Percentiles rank a stretch among this genome's conserved stretches.
phyloP scores from a whole-genome alignment of 805 yeast genomes.

The Barnettozyma botsteinii region DNA sequence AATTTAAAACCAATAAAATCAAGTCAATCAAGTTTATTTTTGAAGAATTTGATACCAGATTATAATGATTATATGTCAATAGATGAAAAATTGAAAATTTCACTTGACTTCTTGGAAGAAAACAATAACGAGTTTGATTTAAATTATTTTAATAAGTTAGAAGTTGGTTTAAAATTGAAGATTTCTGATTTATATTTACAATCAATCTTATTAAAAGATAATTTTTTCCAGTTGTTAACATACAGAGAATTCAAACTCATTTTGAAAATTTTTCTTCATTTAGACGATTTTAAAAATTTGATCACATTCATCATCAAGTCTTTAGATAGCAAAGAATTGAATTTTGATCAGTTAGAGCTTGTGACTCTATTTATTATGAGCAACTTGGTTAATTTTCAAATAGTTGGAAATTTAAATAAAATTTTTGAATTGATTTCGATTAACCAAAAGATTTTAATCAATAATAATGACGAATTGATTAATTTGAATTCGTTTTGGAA shows the following conservation, averaged over 20 bases:
- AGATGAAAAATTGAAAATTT: slow-evolving; percentile 21
- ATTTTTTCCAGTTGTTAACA: slow-evolving; percentile 33
- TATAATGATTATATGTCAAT: slow-evolving; percentile 7
- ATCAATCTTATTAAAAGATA: slow-evolving; percentile 21
- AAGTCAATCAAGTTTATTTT: slow-evolving; percentile 49
- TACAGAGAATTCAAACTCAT: slow-evolving; percentile 29
- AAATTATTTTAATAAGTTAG: slow-evolving; percentile 20
- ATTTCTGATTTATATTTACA: slow-evolving; percentile 29
- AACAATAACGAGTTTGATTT: slow-evolving; percentile 16
- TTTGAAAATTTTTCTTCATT: slow-evolving; percentile 9
- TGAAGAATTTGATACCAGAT: slow-evolving; percentile 36
- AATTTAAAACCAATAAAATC: slow-evolving; percentile 51
- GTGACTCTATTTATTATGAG: slow-evolving; percentile 6
- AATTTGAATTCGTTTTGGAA: slow-evolving; percentile 11
- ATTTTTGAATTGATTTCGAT: slow-evolving; percentile 11
- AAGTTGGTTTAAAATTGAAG: slow-evolving; percentile 28
- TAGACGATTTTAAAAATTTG: slow-evolving; percentile 27
- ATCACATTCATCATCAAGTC: slow-evolving; percentile 12
- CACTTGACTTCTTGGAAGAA: slow-evolving; percentile 30
- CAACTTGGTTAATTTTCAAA: background rate
- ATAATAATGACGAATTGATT: background rate
- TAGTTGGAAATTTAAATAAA: slow-evolving; percentile 1
- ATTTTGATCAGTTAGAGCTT: slow-evolving; percentile 15
- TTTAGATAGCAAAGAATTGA: slow-evolving; percentile 16
- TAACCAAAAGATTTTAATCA: slow-evolving; percentile 2